Evolutionary conservation across 2,329 filamentous ascomycete species (phyloP).

Genomic region (Fonsecaea pugnacius): DNA sequence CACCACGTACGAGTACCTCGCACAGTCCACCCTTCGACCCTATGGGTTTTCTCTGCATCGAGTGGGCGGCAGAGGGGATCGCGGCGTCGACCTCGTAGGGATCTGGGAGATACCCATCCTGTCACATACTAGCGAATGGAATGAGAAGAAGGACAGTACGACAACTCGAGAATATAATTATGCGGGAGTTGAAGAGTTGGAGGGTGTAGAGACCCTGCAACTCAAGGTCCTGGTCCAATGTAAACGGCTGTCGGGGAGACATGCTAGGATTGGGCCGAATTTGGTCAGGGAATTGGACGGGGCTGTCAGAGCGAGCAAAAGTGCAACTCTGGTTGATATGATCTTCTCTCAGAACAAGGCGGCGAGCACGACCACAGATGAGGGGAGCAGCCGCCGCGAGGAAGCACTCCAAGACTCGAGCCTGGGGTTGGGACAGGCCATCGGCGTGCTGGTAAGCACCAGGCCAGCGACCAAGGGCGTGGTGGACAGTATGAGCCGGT

Average conservation of each 20-base stretch:
- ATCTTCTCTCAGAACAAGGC: not conserved
- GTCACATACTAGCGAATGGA: conserved; percentile 5
- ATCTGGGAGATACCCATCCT: conserved; percentile 48
- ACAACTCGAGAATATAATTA: not conserved
- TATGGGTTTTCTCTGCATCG: conserved; percentile 49
- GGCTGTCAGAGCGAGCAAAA: conserved; percentile 46
- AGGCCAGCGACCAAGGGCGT: conserved; percentile 77
- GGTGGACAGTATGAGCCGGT: conserved; percentile 69
- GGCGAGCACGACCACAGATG: not conserved
- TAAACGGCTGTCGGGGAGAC: conserved; percentile 46
- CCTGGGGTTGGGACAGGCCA: conserved; percentile 20
- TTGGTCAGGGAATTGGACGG: conserved; percentile 61
- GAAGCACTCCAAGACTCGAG: not conserved
- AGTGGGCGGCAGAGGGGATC: conserved; percentile 52
- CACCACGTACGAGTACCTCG: conserved; percentile 54
- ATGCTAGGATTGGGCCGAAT: conserved; percentile 48
- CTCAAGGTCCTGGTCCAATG: conserved; percentile 53
- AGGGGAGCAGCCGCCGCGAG: not conserved
- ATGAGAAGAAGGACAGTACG: conserved; percentile 4
- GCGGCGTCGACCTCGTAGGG: conserved; percentile 53
- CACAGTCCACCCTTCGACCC: conserved; percentile 46
- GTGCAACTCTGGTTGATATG: conserved; percentile 12
- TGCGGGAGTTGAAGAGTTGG: not conserved
- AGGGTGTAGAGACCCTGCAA: conserved; percentile 37
- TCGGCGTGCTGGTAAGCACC: conserved; percentile 73